phyloP scores from a whole-genome alignment of 1,139 yeast species.

The Pichiaceae sp. region DNA sequence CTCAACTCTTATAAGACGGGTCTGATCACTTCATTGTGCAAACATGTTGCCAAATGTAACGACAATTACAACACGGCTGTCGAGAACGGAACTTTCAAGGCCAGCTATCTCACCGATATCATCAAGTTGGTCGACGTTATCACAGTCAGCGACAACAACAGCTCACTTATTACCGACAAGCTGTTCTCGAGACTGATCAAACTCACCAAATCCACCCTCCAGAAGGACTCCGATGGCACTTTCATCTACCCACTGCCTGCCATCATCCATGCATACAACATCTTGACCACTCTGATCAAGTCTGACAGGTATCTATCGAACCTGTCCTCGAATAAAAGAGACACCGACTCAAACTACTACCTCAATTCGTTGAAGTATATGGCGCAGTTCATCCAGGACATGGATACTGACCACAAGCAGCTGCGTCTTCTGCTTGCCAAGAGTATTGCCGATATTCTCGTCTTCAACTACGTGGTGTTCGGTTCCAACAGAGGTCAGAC shows the following conservation, averaged over 20 bases:
- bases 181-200: slow-evolving; percentile 20
- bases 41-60: slow-evolving; percentile 22
- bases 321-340: slow-evolving; percentile 15
- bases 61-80: slow-evolving; percentile 24
- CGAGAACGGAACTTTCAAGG: slow-evolving; percentile 20
- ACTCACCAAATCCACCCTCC: slow-evolving; percentile 17
- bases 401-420: slow-evolving; percentile 21
- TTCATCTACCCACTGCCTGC: slow-evolving; percentile 22
- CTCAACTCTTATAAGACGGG: slow-evolving; percentile 20
- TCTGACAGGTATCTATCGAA: slow-evolving; percentile 21
- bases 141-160: slow-evolving; percentile 19
- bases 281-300: slow-evolving; percentile 19
- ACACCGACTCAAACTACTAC: slow-evolving; percentile 13
- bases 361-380: slow-evolving; percentile 14
- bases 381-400: slow-evolving; percentile 10
- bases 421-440: slow-evolving; percentile 21
- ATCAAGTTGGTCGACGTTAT: slow-evolving; percentile 20
- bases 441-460: slow-evolving; percentile 22
- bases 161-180: slow-evolving; percentile 21
- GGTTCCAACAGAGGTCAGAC: slow-evolving; percentile 19
- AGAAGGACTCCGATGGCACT: slow-evolving; percentile 11
- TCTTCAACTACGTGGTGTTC: slow-evolving; percentile 21
- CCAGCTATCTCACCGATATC: slow-evolving; percentile 23
- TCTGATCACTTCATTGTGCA: slow-evolving; percentile 20
- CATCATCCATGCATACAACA: slow-evolving; percentile 20